These are phyloP conservation scores for Magnolia changhungtana DNA, from an alignment of 164 flowering plant species.

Conservation along the genomic window DNA sequence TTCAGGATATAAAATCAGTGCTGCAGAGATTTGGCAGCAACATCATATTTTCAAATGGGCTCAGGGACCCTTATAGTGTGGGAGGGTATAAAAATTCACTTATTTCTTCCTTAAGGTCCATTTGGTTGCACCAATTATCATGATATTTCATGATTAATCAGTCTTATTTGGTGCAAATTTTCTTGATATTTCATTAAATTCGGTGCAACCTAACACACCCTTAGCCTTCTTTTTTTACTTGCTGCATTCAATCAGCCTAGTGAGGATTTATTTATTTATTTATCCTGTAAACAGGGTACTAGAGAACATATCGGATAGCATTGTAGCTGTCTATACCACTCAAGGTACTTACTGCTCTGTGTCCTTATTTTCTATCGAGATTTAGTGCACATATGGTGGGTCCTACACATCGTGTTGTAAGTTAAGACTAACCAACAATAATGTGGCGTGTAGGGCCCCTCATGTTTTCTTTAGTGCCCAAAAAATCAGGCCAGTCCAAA, in stretches of 20 bases:
- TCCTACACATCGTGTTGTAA: background rate
- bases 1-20: slow-evolving; percentile 49
- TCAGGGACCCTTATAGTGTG: slow-evolving; percentile 64
- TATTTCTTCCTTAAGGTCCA: no score
- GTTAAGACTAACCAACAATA: background rate
- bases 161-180: no score
- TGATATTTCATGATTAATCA: no score
- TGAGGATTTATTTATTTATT: background rate
- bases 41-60: slow-evolving; percentile 78
- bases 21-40: slow-evolving; percentile 64
- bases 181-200: no score
- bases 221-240: background rate
- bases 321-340: slow-evolving; percentile 40
- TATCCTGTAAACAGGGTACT: slow-evolving; percentile 31
- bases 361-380: no score
- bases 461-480: no score
- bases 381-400: no score
- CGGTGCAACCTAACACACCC: background rate
- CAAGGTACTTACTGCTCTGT: slow-evolving; percentile 27
- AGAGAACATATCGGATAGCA: slow-evolving; percentile 43
- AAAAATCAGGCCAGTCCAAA: no score
- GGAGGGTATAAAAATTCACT: slow-evolving; percentile 50
- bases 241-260: no score
- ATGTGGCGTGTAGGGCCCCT: background rate
- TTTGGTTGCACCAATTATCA: no score